Conservation (phyloP, 345 rosid genomes). For the Acer negundo region DNA sequence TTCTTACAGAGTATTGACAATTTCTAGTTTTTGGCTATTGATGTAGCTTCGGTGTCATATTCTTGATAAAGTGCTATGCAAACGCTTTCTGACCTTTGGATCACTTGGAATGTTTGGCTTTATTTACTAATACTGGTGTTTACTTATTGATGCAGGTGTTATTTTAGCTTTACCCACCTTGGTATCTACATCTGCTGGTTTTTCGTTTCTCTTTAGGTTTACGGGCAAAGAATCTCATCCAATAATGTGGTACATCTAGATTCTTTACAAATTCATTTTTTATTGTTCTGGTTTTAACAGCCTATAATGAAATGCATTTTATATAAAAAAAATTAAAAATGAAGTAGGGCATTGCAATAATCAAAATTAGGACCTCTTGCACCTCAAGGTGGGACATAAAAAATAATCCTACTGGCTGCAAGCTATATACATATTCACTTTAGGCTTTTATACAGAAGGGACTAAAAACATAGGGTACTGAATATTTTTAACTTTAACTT, state of each 20-base stretch:
- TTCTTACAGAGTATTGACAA: too few species aligned
- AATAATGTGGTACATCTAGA: neutral
- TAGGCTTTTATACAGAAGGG: neutral
- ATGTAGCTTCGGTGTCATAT: too few species aligned
- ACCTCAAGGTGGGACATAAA: conserved; percentile 22
- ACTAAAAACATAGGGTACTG: neutral
- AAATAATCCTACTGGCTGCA: too few species aligned
- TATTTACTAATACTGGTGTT: too few species aligned
- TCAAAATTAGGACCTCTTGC: conserved; percentile 41
- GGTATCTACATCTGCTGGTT: too few species aligned
- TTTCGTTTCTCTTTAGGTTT: neutral
- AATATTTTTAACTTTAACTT: neutral
- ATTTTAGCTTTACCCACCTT: too few species aligned
- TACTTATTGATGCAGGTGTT: too few species aligned
- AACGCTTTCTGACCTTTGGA: too few species aligned
- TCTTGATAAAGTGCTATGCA: too few species aligned
- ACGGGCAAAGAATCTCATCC: neutral
- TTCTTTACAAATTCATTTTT: neutral
- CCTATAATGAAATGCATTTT: neutral
- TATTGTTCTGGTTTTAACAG: neutral
- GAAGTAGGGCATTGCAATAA: conserved; percentile 21
- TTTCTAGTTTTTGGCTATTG: too few species aligned
- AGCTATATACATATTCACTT: neutral
- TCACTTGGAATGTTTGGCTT: too few species aligned
- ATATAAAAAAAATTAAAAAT: neutral